These are phyloP conservation scores for Colletotrichum caudatum DNA, from an alignment of 2,329 filamentous ascomycete species.

Conservation along the genomic window DNA sequence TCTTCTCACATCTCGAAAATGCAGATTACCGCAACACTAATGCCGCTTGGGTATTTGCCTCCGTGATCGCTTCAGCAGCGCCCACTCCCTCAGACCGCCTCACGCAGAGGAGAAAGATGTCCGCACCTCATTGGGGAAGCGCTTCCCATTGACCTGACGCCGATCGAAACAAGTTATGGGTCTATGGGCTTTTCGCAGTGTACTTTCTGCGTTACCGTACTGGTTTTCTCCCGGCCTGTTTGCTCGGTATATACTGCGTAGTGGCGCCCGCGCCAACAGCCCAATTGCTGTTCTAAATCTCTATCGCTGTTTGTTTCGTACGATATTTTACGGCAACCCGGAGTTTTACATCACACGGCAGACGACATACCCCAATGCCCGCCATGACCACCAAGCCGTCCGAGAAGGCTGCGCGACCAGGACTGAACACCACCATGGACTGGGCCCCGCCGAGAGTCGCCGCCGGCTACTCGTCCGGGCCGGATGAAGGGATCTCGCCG, in stretches of 20 bases:
- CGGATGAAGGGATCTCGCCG: conserved; percentile 22
- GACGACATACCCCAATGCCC: conserved; percentile 10
- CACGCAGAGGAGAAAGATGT: conserved; percentile 19
- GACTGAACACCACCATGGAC: conserved; percentile 18
- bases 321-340: conserved; percentile 3
- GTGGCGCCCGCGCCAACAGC: not conserved
- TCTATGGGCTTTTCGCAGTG: conserved; percentile 12
- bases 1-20: conserved; percentile 21
- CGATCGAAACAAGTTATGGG: conserved; percentile 3
- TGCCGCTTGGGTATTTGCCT: conserved; percentile 14
- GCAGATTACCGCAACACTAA: conserved; percentile 29
- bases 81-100: conserved; percentile 32
- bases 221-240: not conserved
- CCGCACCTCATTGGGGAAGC: conserved; percentile 31
- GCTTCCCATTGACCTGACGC: not conserved
- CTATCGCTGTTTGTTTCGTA: conserved; percentile 15
- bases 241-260: not conserved
- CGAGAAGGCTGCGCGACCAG: conserved; percentile 21
- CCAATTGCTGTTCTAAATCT: conserved; percentile 9
- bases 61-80: conserved; percentile 6
- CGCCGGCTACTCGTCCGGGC: not conserved
- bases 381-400: conserved; percentile 17
- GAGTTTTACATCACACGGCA: conserved; percentile 22
- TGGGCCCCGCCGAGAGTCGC: conserved; percentile 19
- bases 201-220: not conserved